Conservation (phyloP, 495 filamentous ascomycete species). For the Hypoxylon subgilvum region DNA sequence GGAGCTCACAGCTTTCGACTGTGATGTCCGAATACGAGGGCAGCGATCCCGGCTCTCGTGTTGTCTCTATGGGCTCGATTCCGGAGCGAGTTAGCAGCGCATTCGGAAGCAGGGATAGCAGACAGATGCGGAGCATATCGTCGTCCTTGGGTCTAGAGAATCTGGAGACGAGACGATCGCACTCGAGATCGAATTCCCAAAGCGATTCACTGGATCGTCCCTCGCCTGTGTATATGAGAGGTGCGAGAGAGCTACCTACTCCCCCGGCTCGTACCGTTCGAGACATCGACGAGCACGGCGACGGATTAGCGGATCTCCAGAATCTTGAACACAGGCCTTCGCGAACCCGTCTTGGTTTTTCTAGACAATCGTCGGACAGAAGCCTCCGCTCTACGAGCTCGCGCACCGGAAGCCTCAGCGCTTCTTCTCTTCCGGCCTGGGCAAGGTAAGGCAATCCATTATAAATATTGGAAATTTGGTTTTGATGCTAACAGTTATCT, state of each 20-base stretch:
- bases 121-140: conserved; percentile 60
- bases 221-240: conserved; percentile 44
- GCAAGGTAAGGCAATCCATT: conserved; percentile 52
- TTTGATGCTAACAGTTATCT: conserved; percentile 12
- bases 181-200: conserved; percentile 45
- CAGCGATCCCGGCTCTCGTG: conserved; percentile 51
- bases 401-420: conserved; percentile 60
- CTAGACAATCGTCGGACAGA: conserved; percentile 51
- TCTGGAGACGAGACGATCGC: conserved; percentile 42
- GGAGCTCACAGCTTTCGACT: conserved; percentile 77
- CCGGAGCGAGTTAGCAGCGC: conserved; percentile 48
- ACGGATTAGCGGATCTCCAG: conserved; percentile 59
- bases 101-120: conserved; percentile 52
- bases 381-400: conserved; percentile 59
- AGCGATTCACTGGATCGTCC: conserved; percentile 51
- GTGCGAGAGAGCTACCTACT: conserved; percentile 31
- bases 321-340: conserved; percentile 52
- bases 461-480: not conserved
- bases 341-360: conserved; percentile 51
- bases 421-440: conserved; percentile 67
- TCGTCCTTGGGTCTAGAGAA: conserved; percentile 51
- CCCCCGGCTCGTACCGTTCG: conserved; percentile 47
- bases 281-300: conserved; percentile 62
- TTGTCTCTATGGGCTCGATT: conserved; percentile 50
- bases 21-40: conserved; percentile 70